These are phyloP conservation scores for Mrakia hoshinonis DNA, from an alignment of 768 basidiomycete genomes.

Conservation along the genomic window DNA sequence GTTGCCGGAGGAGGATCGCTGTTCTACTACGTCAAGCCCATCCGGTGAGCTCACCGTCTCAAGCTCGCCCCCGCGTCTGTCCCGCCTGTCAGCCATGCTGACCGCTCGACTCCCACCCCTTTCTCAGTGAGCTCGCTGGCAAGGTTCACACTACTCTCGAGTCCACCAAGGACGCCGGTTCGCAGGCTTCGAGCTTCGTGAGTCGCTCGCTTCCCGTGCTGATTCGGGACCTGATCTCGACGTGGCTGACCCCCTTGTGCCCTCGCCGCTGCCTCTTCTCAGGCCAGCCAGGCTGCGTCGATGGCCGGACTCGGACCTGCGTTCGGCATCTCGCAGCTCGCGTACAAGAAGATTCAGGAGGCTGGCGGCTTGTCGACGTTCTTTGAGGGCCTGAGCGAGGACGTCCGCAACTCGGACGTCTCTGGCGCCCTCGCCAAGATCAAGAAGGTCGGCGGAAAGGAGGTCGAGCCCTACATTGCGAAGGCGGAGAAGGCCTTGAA, in stretches of 20 bases:
- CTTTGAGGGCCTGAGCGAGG: constrained; percentile 30
- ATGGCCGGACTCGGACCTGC: constrained; percentile 27
- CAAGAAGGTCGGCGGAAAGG: constrained; percentile 38
- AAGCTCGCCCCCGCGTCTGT: not conserved
- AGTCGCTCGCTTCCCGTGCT: constrained; percentile 4
- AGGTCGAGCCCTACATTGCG: constrained; percentile 37
- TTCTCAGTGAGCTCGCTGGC: constrained; percentile 34
- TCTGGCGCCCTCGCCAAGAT: constrained; percentile 36
- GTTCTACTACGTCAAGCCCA: constrained; percentile 36
- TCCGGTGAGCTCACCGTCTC: constrained; percentile 4
- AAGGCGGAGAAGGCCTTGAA: constrained; percentile 38
- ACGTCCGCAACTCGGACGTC: constrained; percentile 37
- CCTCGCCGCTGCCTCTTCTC: constrained; percentile 33
- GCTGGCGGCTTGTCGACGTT: constrained; percentile 37
- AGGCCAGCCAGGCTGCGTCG: constrained; percentile 31
- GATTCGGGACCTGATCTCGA: not conserved
- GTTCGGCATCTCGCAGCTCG: constrained; percentile 22
- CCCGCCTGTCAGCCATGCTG: not conserved
- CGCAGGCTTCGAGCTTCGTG: constrained; percentile 17
- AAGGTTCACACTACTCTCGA: constrained; percentile 33
- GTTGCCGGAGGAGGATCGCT: constrained; percentile 35
- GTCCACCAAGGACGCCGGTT: constrained; percentile 33
- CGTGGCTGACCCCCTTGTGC: not conserved
- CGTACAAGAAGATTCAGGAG: constrained; percentile 26
- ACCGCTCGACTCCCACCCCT: not conserved